These are phyloP conservation scores for Daldinia eschscholtzii DNA, from an alignment of 2,329 filamentous ascomycete genomes.

Conservation along the genomic window DNA sequence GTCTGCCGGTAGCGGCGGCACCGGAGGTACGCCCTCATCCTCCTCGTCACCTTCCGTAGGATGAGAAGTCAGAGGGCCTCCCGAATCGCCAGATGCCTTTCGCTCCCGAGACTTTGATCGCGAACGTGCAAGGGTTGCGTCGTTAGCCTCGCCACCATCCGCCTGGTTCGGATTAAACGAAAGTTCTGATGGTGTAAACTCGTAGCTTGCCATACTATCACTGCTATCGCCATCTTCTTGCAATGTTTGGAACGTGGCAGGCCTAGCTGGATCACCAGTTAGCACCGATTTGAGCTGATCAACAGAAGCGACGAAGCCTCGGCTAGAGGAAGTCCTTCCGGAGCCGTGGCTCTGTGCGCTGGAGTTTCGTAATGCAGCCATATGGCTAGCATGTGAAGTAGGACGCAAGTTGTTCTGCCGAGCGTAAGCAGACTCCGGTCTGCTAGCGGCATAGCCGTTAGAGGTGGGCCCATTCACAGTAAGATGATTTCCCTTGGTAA, in stretches of 20 bases:
- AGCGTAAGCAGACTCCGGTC: slow-evolving; percentile 61
- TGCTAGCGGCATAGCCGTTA: slow-evolving; percentile 56
- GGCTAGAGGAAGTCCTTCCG: slow-evolving; percentile 58
- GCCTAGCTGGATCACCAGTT: slow-evolving; percentile 62
- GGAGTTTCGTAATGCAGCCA: slow-evolving; percentile 64
- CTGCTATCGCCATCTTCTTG: slow-evolving; percentile 63
- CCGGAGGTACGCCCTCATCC: slow-evolving; percentile 63
- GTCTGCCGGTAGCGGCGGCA: slow-evolving; percentile 65
- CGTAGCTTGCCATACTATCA: slow-evolving; percentile 79
- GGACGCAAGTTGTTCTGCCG: slow-evolving; percentile 66
- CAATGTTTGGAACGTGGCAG: slow-evolving; percentile 56
- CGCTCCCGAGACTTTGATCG: slow-evolving; percentile 51
- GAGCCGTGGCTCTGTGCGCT: slow-evolving; percentile 67
- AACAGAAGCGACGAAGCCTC: slow-evolving; percentile 69
- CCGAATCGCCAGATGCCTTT: slow-evolving; percentile 47
- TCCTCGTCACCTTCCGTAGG: slow-evolving; percentile 51
- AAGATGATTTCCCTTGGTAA: slow-evolving; percentile 66
- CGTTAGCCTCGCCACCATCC: slow-evolving; percentile 51
- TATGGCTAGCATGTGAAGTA: slow-evolving; percentile 57
- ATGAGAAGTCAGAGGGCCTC: slow-evolving; percentile 50
- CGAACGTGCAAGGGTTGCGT: slow-evolving; percentile 36
- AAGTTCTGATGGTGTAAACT: slow-evolving; percentile 74
- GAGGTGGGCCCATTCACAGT: slow-evolving; percentile 65
- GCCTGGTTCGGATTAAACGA: slow-evolving; percentile 66
- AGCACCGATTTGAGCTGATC: slow-evolving; percentile 74